Evolutionary conservation across 768 basidiomycete genomes (phyloP).

Genomic region (Boletus pseudopeckii): DNA sequence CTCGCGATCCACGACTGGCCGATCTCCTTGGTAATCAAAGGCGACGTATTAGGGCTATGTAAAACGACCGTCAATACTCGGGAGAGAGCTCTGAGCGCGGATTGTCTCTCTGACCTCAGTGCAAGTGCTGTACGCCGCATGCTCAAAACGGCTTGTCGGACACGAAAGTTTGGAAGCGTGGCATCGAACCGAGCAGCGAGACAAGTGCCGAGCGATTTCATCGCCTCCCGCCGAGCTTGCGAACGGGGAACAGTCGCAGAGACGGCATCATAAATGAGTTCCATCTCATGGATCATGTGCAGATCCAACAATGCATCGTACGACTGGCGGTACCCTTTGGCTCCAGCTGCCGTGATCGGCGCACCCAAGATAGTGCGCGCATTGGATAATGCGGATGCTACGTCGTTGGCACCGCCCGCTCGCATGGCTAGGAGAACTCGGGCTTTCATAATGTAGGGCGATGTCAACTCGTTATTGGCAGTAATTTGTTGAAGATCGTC

Average conservation of each 20-base stretch:
- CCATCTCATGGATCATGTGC: constrained; percentile 84
- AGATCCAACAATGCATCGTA: constrained; percentile 86
- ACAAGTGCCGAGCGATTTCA: constrained; percentile 34
- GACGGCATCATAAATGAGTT: constrained; percentile 54
- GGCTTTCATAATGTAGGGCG: constrained; percentile 70
- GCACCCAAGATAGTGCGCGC: constrained; percentile 75
- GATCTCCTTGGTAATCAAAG: constrained; percentile 54
- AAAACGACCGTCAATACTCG: constrained; percentile 8
- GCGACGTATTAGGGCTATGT: constrained; percentile 24
- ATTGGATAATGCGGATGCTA: constrained; percentile 50
- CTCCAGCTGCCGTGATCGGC: constrained; percentile 78
- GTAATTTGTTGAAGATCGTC: constrained; percentile 67
- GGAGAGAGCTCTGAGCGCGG: not conserved
- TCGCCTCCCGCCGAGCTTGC: constrained; percentile 39
- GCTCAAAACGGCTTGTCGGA: constrained; percentile 84
- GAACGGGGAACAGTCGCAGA: constrained; percentile 38
- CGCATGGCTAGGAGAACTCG: constrained; percentile 79
- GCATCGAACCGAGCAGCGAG: constrained; percentile 68
- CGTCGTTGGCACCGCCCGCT: constrained; percentile 42
- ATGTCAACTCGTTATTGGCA: constrained; percentile 43
- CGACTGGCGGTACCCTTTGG: constrained; percentile 76
- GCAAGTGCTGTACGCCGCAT: constrained; percentile 84
- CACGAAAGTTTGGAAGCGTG: constrained; percentile 84
- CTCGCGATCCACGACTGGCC: constrained; percentile 87
- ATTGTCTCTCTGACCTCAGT: constrained; percentile 52